phyloP scores from a whole-genome alignment of 495 filamentous ascomycete species.

The Durotheca rogersii region DNA sequence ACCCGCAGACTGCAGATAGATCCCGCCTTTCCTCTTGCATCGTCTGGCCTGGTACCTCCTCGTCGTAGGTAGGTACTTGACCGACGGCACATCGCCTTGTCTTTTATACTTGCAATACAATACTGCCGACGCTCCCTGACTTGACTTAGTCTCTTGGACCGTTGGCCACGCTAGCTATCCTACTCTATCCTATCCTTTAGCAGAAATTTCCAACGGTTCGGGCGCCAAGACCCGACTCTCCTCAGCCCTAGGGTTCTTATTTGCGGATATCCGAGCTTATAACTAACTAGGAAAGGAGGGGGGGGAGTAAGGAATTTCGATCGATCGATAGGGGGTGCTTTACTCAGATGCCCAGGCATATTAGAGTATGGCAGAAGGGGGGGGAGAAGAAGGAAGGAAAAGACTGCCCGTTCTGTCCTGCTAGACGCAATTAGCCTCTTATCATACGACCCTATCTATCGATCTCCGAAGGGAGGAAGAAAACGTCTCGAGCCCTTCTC shows the following conservation, averaged over 20 bases:
- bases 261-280: conserved; percentile 27
- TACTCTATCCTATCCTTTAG: conserved; percentile 12
- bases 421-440: conserved; percentile 1
- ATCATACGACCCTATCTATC: too few relatives aligned
- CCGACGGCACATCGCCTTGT: too few relatives aligned
- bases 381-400: background rate
- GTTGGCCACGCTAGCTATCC: background rate
- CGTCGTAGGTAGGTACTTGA: background rate
- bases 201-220: conserved; percentile 23
- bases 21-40: conserved; percentile 11
- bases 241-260: conserved; percentile 4
- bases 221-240: conserved; percentile 19
- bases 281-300: background rate
- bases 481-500: too few relatives aligned
- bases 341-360: too few relatives aligned
- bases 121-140: background rate
- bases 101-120: too few relatives aligned
- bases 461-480: too few relatives aligned
- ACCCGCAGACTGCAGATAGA: conserved; percentile 1
- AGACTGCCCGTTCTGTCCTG: background rate
- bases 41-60: too few relatives aligned
- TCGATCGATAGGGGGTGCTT: too few relatives aligned
- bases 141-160: background rate
- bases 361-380: background rate
- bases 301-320: background rate